Evolutionary conservation across 2,329 filamentous ascomycete species (phyloP), one percentile per base, ranked within the genome.

Genomic region (Sporothrix euskadiensis): DNA sequence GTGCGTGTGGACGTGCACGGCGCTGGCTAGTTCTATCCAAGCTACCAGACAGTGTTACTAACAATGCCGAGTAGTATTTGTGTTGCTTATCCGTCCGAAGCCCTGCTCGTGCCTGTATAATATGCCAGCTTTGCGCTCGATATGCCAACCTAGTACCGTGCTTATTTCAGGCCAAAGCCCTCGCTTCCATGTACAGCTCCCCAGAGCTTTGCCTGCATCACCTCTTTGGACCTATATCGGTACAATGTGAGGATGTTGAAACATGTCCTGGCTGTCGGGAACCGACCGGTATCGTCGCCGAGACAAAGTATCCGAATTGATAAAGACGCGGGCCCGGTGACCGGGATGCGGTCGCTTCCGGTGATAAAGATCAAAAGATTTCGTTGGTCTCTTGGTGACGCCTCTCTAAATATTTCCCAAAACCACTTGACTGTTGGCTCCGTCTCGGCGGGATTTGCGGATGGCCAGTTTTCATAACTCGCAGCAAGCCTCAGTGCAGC

Each of bases 111-210:
- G 9, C 32, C 14, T 19, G 30, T 35, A 8, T 10, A 32, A 41
- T 16, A 41, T 16, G 19, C 6, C 32, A 61, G 3, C 32, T 49
- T 32, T 22, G n/a, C 39, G 14, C 57, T 39, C 7, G n/a, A 66
- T 41, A 10, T 47, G 39, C 26, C 7, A 19, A 54, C 16, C 7
- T 26, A 54, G 10, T 26, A 14, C 49, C 16, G 4, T 57, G 30
- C 19, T 41, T 80, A 95, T 80, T 94, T 96, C 81, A 98, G 85
- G 44, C 94, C 94, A 86, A 98, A 98, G 2, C 94, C 94, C 81
- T 97, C 94, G 79, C 94, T 97, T 81, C 94, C 94, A 76, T 89
- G 85, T n/a, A 97, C 94, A 4, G 94, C 94, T 75, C 89, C 88
- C 94, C 94, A 97, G 44, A 98, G 83, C 84, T 90, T 89, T 70